A percentile compares a stretch with the other conserved stretches of the same genome.
phyloP scores from a whole-genome alignment of 306 rosid species.

The Ochetophila trinervis region DNA sequence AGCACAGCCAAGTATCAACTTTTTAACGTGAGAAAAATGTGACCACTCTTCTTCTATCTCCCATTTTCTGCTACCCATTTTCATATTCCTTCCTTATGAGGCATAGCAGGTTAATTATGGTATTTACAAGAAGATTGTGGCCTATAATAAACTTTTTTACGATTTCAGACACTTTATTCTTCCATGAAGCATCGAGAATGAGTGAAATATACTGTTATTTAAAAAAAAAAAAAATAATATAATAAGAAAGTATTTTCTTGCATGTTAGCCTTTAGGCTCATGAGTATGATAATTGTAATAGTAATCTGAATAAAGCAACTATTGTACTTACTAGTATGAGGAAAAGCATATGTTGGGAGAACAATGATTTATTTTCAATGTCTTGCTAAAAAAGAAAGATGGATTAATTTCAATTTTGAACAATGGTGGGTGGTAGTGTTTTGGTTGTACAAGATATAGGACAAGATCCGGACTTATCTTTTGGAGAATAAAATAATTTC shows the following conservation, averaged over 20 bases:
- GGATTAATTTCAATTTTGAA: constrained; percentile 15
- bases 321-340: constrained; percentile 8
- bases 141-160: background rate
- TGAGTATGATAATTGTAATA: constrained; percentile 13
- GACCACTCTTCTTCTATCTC: background rate
- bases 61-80: background rate
- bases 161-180: background rate
- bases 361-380: constrained; percentile 3
- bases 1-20: background rate
- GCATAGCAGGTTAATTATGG: background rate
- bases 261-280: constrained; percentile 5
- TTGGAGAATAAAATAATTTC: constrained; percentile 13
- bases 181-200: background rate
- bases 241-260: background rate
- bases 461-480: constrained; percentile 36
- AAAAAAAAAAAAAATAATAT: too few relatives aligned
- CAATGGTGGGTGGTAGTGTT: constrained; percentile 25
- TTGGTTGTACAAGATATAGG: constrained; percentile 32
- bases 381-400: background rate
- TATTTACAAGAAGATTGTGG: background rate
- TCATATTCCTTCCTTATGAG: background rate
- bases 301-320: constrained; percentile 8
- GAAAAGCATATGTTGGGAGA: constrained; percentile 8
- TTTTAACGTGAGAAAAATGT: background rate
- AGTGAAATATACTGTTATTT: constrained; percentile 8